Conservation (phyloP, 805 yeast species). For the Kuraishia hungarica region DNA sequence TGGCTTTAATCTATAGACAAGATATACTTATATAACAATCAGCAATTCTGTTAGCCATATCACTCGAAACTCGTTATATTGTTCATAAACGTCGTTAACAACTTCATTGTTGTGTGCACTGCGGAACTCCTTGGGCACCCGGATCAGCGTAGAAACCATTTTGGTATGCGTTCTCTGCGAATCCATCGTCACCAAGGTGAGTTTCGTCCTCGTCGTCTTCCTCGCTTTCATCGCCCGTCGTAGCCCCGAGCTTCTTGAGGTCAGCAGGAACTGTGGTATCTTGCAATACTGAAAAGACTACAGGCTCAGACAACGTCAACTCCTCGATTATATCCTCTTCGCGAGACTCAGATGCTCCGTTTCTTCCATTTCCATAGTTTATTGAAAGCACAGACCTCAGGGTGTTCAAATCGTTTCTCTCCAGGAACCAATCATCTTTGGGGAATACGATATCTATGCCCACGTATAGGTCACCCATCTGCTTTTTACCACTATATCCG, state of each 20-base stretch:
- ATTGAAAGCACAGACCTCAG: conserved; percentile 38
- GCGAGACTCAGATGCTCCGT: not conserved
- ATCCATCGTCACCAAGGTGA: not conserved
- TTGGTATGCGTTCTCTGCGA: not conserved
- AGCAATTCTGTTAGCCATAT: not conserved
- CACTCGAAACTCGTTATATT: not conserved
- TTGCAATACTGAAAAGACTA: not conserved
- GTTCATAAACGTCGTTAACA: not conserved
- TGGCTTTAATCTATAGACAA: not conserved
- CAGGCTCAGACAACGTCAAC: not conserved
- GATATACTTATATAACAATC: not conserved
- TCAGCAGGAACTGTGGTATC: not conserved
- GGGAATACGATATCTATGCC: conserved; percentile 76
- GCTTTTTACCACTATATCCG: not conserved
- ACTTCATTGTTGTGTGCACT: not conserved
- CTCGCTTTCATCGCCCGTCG: not conserved
- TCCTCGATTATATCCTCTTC: not conserved
- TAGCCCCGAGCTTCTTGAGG: not conserved
- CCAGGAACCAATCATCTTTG: conserved; percentile 75
- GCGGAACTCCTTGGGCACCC: not conserved
- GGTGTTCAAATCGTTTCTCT: conserved; percentile 51
- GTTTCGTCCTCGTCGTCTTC: not conserved
- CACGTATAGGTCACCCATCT: conserved; percentile 63
- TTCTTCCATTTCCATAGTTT: not conserved
- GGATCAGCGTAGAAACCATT: not conserved